phyloP scores from a whole-genome alignment of 2,329 filamentous ascomycete species.

The Colletotrichum tabaci region DNA sequence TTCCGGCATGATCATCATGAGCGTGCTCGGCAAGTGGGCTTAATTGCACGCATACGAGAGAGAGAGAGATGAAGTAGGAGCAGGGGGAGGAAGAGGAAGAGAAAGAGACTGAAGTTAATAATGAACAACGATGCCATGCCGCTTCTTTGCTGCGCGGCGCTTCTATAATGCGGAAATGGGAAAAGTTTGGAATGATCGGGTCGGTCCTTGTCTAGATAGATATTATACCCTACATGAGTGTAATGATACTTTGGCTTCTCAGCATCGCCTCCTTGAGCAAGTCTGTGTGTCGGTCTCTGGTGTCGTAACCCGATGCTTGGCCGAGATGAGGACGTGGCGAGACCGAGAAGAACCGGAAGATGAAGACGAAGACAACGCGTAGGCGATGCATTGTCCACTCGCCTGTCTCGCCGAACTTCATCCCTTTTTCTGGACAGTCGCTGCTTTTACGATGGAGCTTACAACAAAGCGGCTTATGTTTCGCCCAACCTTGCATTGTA shows the following conservation, averaged over 20 bases:
- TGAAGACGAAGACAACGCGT: too few relatives aligned
- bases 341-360: too few relatives aligned
- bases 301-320: too few relatives aligned
- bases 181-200: constrained; percentile 19
- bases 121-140: constrained; percentile 13
- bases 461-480: too few relatives aligned
- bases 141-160: neutral
- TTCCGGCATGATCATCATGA: constrained; percentile 78
- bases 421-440: too few relatives aligned
- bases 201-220: constrained; percentile 33
- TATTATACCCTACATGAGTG: constrained; percentile 30
- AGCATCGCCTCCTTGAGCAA: neutral
- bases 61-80: neutral
- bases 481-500: too few relatives aligned
- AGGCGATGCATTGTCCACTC: too few relatives aligned
- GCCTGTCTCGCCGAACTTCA: too few relatives aligned
- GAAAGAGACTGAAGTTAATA: neutral
- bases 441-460: too few relatives aligned
- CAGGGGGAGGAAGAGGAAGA: too few relatives aligned
- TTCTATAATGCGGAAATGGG: neutral
- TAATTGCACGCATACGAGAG: constrained; percentile 51
- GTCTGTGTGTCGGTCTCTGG: neutral
- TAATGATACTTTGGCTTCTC: constrained; percentile 22
- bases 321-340: neutral
- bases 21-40: constrained; percentile 82